Evolutionary conservation across 192 early-diverging fungal species (phyloP).

Genomic region (Backusella circina): DNA sequence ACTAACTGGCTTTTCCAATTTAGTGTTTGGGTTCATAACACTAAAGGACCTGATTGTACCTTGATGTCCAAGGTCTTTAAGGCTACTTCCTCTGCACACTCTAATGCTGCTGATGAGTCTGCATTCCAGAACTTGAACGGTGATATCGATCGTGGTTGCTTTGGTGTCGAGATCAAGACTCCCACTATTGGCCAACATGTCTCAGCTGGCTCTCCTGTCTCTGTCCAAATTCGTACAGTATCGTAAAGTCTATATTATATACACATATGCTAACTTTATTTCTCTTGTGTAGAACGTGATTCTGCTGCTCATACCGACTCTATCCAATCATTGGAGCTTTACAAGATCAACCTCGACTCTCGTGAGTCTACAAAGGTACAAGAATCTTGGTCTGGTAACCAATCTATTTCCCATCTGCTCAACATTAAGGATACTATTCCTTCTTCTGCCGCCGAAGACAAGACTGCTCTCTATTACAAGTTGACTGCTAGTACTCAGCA

Average conservation of each 20-base stretch:
- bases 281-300: conserved; percentile 20
- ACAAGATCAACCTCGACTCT: conserved; percentile 21
- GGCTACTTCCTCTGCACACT: conserved; percentile 13
- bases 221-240: conserved; percentile 17
- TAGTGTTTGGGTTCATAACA: conserved; percentile 30
- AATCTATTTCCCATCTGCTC: conserved; percentile 18
- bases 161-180: conserved; percentile 21
- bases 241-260: background rate
- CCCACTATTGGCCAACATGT: conserved; percentile 15
- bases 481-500: conserved; percentile 22
- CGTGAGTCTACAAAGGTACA: conserved; percentile 19
- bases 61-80: conserved; percentile 37
- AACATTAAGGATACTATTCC: conserved; percentile 32
- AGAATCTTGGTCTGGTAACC: conserved; percentile 23
- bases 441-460: background rate
- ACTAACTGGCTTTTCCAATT: background rate
- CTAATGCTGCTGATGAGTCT: conserved; percentile 19
- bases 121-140: conserved; percentile 8
- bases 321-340: conserved; percentile 14
- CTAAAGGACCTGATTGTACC: conserved; percentile 29
- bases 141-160: conserved; percentile 33
- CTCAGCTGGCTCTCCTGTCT: background rate
- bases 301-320: conserved; percentile 29
- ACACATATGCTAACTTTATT: background rate
- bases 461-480: conserved; percentile 27